These are phyloP conservation scores for Prinsepia uniflora DNA, from an alignment of 306 rosid genomes.

Conservation along the genomic window DNA sequence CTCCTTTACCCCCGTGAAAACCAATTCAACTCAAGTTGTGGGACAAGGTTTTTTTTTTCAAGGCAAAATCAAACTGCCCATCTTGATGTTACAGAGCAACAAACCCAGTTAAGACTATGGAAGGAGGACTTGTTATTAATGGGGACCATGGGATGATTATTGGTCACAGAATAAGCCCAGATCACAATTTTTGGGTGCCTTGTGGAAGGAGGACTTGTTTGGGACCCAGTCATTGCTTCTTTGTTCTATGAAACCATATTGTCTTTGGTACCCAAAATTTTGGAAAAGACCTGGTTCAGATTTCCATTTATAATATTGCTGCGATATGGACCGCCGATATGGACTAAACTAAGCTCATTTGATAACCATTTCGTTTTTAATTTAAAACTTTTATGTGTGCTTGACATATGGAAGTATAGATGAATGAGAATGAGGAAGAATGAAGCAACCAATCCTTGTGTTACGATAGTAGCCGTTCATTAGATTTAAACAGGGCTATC, in stretches of 20 bases:
- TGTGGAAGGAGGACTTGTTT: too few species aligned
- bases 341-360: too few species aligned
- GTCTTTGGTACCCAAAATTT: neutral
- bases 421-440: too few species aligned
- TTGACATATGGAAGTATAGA: too few species aligned
- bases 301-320: neutral
- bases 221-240: neutral
- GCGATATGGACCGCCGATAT: too few species aligned
- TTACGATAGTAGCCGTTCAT: too few species aligned
- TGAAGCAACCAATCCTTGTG: too few species aligned
- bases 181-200: neutral
- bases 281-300: neutral
- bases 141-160: neutral
- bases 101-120: neutral
- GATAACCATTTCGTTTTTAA: too few species aligned
- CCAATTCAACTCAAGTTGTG: neutral
- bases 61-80: neutral
- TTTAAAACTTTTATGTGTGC: too few species aligned
- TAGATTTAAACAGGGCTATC: too few species aligned
- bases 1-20: neutral
- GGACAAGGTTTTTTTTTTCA: neutral
- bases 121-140: neutral
- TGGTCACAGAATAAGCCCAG: neutral
- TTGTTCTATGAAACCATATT: neutral
- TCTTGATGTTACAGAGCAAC: neutral